Evolutionary conservation across 2,329 filamentous ascomycete genomes (phyloP), one percentile per base, ranked within the genome.

Genomic region (Pestalotiopsis sp.): DNA sequence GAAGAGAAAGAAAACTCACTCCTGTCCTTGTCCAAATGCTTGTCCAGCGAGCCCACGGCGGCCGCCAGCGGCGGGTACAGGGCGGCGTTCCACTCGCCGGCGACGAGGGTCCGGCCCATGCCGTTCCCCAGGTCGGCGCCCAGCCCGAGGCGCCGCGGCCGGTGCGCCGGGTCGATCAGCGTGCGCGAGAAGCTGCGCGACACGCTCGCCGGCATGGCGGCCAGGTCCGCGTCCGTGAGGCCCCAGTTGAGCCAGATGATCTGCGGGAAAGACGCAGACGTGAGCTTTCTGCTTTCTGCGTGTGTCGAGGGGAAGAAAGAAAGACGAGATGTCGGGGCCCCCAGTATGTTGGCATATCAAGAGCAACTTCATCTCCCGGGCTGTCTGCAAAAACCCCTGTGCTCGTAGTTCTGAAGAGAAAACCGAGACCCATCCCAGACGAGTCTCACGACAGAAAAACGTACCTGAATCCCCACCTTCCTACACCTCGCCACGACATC

Each of bases 181-280:
- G 77, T 74, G 68, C 76, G 79, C 57, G 84, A 82, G 75, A 90
- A 90, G 14, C 83, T 81, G 13, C 83, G 77, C 65, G 82, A 74
- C 4, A 85, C 79, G 14, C 80, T 79, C 7, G 87, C 84, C 6
- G 87, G 87, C 79, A 90, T 84, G 3, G 70, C 74, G 3, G 74
- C 72, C 14, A 89, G 74, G 71, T 89, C 87, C 20, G 77, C 71
- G n/a, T 87, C 82, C 0, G 81, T 86, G 49, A 90, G 78, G 2
- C 87, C 87, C 88, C 87, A 90, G 72, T 87, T 88, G 58, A 88
- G 78, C 85, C 85, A 87, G 23, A 88, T 76, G 23, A 87, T 72
- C 73, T 36, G 31, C 6, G 7, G 31, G 31, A 2, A 36, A 9
- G 25, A 9, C 31, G 9, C 7, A 7, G 31, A 36, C 31, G 31